phyloP scores from a whole-genome alignment of 257 asterid genomes.

The Agastache rugosa region DNA sequence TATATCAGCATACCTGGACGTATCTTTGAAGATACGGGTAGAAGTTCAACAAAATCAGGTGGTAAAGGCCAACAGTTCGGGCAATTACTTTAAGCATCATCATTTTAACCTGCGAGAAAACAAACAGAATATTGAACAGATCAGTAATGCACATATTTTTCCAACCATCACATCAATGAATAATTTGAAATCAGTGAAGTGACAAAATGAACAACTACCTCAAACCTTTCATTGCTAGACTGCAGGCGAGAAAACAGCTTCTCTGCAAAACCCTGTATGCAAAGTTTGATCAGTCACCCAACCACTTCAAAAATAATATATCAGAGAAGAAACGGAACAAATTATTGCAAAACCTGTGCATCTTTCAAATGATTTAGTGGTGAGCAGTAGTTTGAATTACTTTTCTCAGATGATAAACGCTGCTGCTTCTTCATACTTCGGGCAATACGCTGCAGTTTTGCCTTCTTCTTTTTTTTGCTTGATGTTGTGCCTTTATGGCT shows the following conservation, averaged over 20 bases:
- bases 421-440: conserved; percentile 97
- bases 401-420: conserved; percentile 67
- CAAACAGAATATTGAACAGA: conserved; percentile 7
- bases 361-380: conserved; percentile 95
- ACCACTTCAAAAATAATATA: conserved; percentile 23
- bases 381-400: conserved; percentile 62
- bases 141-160: conserved; percentile 1
- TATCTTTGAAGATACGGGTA: conserved; percentile 83
- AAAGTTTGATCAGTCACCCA: conserved; percentile 26
- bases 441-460: conserved; percentile 86
- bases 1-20: conserved; percentile 65
- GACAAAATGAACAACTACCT: conserved; percentile 55
- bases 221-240: conserved; percentile 70
- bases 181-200: background rate
- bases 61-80: conserved; percentile 87
- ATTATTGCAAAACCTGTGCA: conserved; percentile 67
- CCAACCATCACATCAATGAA: background rate
- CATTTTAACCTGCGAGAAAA: conserved; percentile 71
- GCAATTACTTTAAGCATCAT: conserved; percentile 91
- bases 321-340: conserved; percentile 25
- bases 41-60: conserved; percentile 69
- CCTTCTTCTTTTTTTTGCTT: conserved; percentile 98
- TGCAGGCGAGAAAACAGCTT: conserved; percentile 89
- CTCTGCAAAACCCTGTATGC: conserved; percentile 82
- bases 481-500: conserved; percentile 84